Percentiles rank a stretch among this genome's conserved stretches.
Conservation (phyloP, 345 rosid species). For the Lumnitzera littorea region DNA sequence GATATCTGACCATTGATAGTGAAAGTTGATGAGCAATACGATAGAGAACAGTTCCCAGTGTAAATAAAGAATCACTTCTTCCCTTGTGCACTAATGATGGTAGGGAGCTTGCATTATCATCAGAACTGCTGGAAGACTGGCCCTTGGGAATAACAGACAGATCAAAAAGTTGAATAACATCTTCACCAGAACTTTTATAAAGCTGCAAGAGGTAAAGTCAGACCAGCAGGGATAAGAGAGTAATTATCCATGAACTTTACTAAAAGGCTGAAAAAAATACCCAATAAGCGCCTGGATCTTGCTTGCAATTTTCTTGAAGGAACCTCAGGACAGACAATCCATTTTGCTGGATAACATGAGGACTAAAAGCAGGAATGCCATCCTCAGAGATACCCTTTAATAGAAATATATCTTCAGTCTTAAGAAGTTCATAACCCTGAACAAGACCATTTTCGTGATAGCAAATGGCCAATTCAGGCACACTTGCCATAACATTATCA, state of each 20-base stretch:
- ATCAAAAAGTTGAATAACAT: constrained; percentile 89
- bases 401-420: constrained; percentile 88
- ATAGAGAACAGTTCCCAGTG: constrained; percentile 85
- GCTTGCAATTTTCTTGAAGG: constrained; percentile 90
- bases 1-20: constrained; percentile 55
- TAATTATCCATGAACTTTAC: not conserved
- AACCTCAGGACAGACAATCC: constrained; percentile 91
- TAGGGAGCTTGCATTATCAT: constrained; percentile 43
- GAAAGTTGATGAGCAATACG: constrained; percentile 92
- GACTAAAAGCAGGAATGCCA: constrained; percentile 93
- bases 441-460: constrained; percentile 92
- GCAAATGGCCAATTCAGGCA: constrained; percentile 94
- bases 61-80: constrained; percentile 64
- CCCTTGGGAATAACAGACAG: constrained; percentile 71
- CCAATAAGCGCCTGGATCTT: constrained; percentile 98
- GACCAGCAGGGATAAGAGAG: not conserved
- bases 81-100: constrained; percentile 57
- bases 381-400: constrained; percentile 86
- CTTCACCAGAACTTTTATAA: constrained; percentile 90
- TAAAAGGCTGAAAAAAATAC: constrained; percentile 22
- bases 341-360: constrained; percentile 91
- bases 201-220: constrained; percentile 40
- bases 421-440: constrained; percentile 88
- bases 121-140: constrained; percentile 42
- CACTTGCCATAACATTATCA: constrained; percentile 97